Percentiles rank a stretch among this genome's conserved stretches.
Evolutionary conservation across 2,329 filamentous ascomycete species (phyloP).

Genomic region (Albifimbria verrucaria): DNA sequence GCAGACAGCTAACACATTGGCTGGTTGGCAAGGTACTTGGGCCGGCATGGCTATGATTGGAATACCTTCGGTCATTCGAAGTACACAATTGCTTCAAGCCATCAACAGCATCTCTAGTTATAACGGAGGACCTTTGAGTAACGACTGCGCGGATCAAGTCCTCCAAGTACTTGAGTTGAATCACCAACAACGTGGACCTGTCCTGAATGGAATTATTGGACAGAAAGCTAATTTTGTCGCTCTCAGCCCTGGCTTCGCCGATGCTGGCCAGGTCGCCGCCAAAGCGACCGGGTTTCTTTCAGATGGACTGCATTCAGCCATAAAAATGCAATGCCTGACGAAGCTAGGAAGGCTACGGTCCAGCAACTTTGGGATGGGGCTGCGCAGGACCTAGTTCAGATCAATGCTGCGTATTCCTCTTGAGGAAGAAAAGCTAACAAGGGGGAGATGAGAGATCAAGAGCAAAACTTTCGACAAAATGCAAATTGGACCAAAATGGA

Average conservation of each 20-base stretch:
- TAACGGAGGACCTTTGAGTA: background rate
- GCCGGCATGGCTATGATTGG: background rate
- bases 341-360: background rate
- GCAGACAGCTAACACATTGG: background rate
- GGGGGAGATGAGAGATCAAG: too few species aligned
- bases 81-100: background rate
- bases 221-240: background rate
- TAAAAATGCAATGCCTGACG: constrained; percentile 1
- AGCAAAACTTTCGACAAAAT: too few species aligned
- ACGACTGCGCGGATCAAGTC: background rate
- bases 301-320: background rate
- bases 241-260: background rate
- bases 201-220: background rate
- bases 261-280: background rate
- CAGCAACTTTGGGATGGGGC: background rate
- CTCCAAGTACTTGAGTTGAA: background rate
- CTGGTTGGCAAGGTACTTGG: background rate
- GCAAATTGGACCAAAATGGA: too few species aligned
- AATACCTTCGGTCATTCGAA: background rate
- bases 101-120: background rate
- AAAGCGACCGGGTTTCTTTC: background rate
- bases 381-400: background rate
- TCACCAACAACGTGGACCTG: background rate
- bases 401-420: background rate
- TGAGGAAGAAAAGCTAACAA: too few species aligned